These are phyloP conservation scores for Phlebiopsis flavidoalba DNA, from an alignment of 768 basidiomycete genomes.

Conservation along the genomic window DNA sequence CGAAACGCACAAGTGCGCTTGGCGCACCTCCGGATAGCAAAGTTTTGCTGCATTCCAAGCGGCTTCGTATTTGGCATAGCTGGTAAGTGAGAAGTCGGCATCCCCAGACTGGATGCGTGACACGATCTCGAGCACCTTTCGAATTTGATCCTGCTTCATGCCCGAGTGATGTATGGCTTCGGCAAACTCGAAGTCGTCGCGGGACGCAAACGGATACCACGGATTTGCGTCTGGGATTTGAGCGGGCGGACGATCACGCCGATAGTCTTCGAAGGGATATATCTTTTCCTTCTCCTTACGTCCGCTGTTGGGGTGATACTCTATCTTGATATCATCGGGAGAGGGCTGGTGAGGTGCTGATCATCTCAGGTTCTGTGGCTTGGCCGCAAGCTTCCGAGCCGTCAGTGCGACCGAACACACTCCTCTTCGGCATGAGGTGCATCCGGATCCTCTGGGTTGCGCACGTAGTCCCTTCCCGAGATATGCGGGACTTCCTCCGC, in stretches of 20 bases:
- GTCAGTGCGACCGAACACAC: background rate
- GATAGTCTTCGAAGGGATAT: background rate
- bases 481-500: too few relatives aligned
- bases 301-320: too few relatives aligned
- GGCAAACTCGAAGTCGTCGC: background rate
- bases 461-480: background rate
- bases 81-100: background rate
- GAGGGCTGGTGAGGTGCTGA: too few relatives aligned
- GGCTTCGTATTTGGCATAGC: background rate
- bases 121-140: background rate
- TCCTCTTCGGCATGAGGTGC: background rate
- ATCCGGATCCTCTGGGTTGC: background rate
- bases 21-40: too few relatives aligned
- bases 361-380: background rate
- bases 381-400: background rate
- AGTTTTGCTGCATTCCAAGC: background rate
- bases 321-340: too few relatives aligned
- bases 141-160: background rate
- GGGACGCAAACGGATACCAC: background rate
- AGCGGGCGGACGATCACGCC: background rate
- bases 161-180: background rate
- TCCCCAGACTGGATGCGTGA: background rate
- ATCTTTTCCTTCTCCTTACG: too few relatives aligned
- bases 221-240: background rate
- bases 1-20: slow-evolving; percentile 9